phyloP scores from a whole-genome alignment of 495 filamentous ascomycete species.

The Astrothelium macrocarpum region DNA sequence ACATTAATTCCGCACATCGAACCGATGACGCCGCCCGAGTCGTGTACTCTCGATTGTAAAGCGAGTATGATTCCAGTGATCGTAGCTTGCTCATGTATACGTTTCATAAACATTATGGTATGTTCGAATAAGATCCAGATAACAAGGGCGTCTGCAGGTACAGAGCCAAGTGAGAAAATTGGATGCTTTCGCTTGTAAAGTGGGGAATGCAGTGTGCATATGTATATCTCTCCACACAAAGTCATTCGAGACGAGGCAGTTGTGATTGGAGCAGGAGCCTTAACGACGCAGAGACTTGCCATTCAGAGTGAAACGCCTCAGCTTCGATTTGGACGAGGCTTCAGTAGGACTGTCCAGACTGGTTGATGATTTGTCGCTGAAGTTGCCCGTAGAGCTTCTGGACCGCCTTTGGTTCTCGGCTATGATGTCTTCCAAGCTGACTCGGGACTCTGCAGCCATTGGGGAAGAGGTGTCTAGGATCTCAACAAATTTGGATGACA shows the following conservation, averaged over 20 bases:
- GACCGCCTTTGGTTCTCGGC: slow-evolving; percentile 25
- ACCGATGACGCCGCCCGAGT: background rate
- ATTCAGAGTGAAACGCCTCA: slow-evolving; percentile 1
- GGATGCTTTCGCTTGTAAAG: background rate
- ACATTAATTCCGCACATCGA: background rate
- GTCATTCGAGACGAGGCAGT: too few relatives aligned
- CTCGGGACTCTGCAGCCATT: slow-evolving; percentile 22
- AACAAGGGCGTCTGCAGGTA: background rate
- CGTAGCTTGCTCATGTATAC: background rate
- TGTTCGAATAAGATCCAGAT: background rate
- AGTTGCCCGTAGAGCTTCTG: slow-evolving; percentile 12
- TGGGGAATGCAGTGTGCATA: background rate
- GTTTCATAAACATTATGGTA: background rate
- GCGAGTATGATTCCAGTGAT: background rate
- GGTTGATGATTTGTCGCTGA: background rate
- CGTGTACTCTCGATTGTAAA: background rate
- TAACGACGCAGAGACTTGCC: background rate
- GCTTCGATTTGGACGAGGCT: background rate
- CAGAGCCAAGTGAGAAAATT: background rate
- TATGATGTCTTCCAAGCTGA: slow-evolving; percentile 29
- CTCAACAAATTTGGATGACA: slow-evolving; percentile 30
- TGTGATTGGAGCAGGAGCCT: too few relatives aligned
- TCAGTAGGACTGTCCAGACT: slow-evolving; percentile 4
- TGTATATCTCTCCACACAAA: too few relatives aligned
- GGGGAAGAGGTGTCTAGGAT: slow-evolving; percentile 24